Evolutionary conservation across 371 early-diverging fungal genomes (phyloP), one percentile per base, ranked within the genome.

Genomic region (Globomyces sp.): DNA sequence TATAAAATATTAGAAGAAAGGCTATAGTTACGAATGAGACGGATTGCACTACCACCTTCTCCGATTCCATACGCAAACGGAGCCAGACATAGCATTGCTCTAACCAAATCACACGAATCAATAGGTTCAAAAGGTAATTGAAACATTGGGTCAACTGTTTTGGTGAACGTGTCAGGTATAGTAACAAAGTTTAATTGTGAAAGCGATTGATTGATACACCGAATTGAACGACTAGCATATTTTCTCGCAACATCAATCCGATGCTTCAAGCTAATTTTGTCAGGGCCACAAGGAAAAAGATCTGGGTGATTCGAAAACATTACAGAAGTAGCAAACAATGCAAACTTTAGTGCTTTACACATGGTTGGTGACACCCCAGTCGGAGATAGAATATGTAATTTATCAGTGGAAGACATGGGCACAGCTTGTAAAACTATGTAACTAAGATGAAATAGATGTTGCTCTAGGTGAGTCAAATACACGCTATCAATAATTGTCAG

Each of bases 231-330:
- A 39, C 42, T 41, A 24, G 63, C 63, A 63, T 41, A 63, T 40
- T 37, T 39, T 49, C 49, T 63, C 9, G 42, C 42, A 9, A 63
- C 44, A 40, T 63, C 63, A 3, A 63, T 52, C 42, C 63, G 34
- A 3, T 43, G 39, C 52, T 43, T 63, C 40, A 63, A 11, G 3
- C 41, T 45, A 5, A n/a, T 5, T 34, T 48, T 41, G 1, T 9
- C 24, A 1, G 10, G 8, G 0, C 42, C 44, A 43, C 8, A 41
- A n/a, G 58, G 42, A 24, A 52, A 63, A 8, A 49, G 50, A 49
- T 63, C 46, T 43, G 63, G 42, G 39, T 63, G 63, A 5, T 46
- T 63, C 1, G 63, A 63, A 45, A 63, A 63, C n/a, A 63, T 63
- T n/a, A 49, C 39, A 2, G 63, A 46, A 3, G 51, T 63, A 9